Conservation (phyloP, 305 asterid genomes). For the Fraxinus velutina region DNA sequence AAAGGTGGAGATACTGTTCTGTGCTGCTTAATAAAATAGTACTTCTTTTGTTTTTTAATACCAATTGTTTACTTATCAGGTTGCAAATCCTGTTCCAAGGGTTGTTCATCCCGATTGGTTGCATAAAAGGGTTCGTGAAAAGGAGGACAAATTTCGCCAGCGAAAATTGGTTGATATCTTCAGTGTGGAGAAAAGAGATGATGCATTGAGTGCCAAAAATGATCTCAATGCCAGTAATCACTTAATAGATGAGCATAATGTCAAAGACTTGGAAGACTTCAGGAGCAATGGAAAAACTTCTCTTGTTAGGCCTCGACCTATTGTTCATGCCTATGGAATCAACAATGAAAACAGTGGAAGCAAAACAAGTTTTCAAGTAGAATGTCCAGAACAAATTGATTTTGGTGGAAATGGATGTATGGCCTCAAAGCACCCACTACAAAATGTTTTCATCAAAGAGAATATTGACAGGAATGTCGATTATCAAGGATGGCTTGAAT, state of each 20-base stretch:
- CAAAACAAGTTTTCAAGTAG: constrained; percentile 34
- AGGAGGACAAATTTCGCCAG: constrained; percentile 95
- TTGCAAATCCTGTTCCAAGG: constrained; percentile 96
- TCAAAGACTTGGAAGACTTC: constrained; percentile 84
- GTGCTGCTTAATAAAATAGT: constrained; percentile 9
- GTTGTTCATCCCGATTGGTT: constrained; percentile 99
- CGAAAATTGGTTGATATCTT: constrained; percentile 83
- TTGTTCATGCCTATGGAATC: constrained; percentile 58
- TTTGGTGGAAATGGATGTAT: constrained; percentile 30
- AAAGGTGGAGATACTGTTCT: constrained; percentile 52
- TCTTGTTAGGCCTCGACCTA: constrained; percentile 56
- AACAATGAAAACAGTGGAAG: constrained; percentile 37
- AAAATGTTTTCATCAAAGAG: constrained; percentile 44
- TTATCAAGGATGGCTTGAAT: constrained; percentile 94
- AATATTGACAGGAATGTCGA: constrained; percentile 57
- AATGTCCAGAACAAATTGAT: constrained; percentile 38
- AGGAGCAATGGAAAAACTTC: constrained; percentile 42
- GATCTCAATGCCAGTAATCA: constrained; percentile 37
- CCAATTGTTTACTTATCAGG: constrained; percentile 48
- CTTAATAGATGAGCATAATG: constrained; percentile 39
- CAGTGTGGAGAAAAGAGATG: constrained; percentile 44
- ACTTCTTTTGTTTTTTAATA: constrained; percentile 27
- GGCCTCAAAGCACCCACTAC: constrained; percentile 34
- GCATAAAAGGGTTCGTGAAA: constrained; percentile 96
- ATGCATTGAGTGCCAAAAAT: constrained; percentile 29